Evolutionary conservation across 2,329 filamentous ascomycete genomes (phyloP), one percentile per base, ranked within the genome.

Genomic region (Phaeosphaeriaceae sp.): DNA sequence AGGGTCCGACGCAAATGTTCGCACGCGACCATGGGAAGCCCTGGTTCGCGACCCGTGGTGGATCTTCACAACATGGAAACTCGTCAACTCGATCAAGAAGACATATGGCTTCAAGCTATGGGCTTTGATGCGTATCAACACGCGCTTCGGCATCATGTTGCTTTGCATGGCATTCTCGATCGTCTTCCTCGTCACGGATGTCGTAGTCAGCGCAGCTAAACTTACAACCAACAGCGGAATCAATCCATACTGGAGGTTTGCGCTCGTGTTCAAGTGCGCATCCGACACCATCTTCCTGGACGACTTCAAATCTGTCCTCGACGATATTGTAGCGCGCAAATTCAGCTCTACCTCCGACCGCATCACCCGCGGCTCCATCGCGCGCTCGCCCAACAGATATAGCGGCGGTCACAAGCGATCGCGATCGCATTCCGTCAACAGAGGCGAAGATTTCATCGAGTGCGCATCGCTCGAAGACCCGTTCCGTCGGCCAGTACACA

Each of bases 221-320:
- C 41, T 72, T 5, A 69, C 69, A 10, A 51, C 62, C 1, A 61
- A 56, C 46, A 68, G 69, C 21, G 74, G 74, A 2, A 76, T 76
- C 45, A 76, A 76, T 36, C 74, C 74, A 1, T 76, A 74, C 51
- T 76, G 74, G 74, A 63, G 74, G 7, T 72, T 75, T 40, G 74
- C 74, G 0, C 65, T 76, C 2, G 72, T 76, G 3, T 76, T 76
- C 65, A 76, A 76, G 48, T 76, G 73, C 33, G 73, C 73, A 2
- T 74, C 71, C 1, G 74, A 76, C 21, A 74, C 70, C 1, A 76
- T 76, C 36, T 76, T 76, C 57, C 65, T 76, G 4, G 74, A 76
- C 45, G 74, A 76, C 53, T 76, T 76, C 62, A 76, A 76, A 36
- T 73, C 71, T 11, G 65, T 76, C 2, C 66, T 76, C 11, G 74